Evolutionary conservation across 768 basidiomycete genomes (phyloP).

Genomic region (Cubamyces sp.): DNA sequence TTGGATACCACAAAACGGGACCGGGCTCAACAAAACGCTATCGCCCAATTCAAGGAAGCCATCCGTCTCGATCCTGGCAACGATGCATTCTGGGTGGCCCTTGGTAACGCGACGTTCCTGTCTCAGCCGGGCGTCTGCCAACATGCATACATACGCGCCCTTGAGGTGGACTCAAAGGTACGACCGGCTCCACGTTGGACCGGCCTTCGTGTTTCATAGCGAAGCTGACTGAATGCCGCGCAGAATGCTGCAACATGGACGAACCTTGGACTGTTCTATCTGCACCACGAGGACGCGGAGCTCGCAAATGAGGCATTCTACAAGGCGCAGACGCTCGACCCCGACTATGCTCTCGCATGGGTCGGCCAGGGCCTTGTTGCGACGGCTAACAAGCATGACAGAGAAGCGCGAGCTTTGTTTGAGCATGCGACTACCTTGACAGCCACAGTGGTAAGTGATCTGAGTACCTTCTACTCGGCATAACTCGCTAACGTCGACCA

Average conservation of each 20-base stretch:
- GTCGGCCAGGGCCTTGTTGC: constrained; percentile 85
- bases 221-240: background rate
- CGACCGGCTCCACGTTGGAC: constrained; percentile 20
- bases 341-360: constrained; percentile 89
- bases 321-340: constrained; percentile 89
- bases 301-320: constrained; percentile 86
- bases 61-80: constrained; percentile 74
- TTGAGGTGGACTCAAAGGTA: constrained; percentile 87
- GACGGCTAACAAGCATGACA: constrained; percentile 54
- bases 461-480: background rate
- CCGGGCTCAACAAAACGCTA: constrained; percentile 45
- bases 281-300: constrained; percentile 76
- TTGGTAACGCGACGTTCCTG: constrained; percentile 75
- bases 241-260: constrained; percentile 83
- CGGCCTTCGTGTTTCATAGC: constrained; percentile 8
- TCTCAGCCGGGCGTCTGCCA: constrained; percentile 77
- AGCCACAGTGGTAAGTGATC: constrained; percentile 57
- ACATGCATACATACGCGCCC: constrained; percentile 87
- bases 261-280: constrained; percentile 85
- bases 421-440: constrained; percentile 72
- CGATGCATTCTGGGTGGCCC: constrained; percentile 77
- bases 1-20: constrained; percentile 37
- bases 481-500: constrained; percentile 37
- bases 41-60: constrained; percentile 67
- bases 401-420: constrained; percentile 69